Base-by-base conservation (phyloP, 1,284 basidiomycete genomes). In the Marasmius oreades region DNA sequence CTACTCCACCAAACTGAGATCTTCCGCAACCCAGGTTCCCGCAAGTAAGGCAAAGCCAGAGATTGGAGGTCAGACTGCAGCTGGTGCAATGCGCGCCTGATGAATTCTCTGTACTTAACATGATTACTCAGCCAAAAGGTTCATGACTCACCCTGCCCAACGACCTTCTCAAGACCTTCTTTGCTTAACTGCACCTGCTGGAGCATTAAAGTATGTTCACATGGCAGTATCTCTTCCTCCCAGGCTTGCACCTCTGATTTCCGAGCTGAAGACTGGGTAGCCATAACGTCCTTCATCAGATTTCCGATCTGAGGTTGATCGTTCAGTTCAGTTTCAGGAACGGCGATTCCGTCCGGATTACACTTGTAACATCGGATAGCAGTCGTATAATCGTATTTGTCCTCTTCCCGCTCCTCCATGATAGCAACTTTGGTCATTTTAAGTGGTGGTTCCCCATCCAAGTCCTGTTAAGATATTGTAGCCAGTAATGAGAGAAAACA, bases 211-310 rank as follows among this genome's bases (percentile, higher is more conserved):
- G 93, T 92, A 66, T 99, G 96, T 66, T 93, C 86, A 76, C 96
- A 99, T 2, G 92, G 73, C 0, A 79, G 67, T 31, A 98, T 89
- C 67, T 98, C 96, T 71, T 98, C 95, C 67, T 97, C 93, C 96
- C 97, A 99, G 1, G 95, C 92, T 71, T 98, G 91, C 56, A 99
- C 92, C 67, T 98, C 95, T 1, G 88, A 92, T 67, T 95, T 90
- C 53, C 94, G 90, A 0, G 93, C 89, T 0, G 94, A 96, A 0
- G 93, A 93, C 63, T 94, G 77, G 0, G 93, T 87, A 1, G 79
- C 77, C 84, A 97, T 88, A 55, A 97, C 79, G 0, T 82, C 86
- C n/a, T 85, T 77, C 3, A 86, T 76, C 10, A 95, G 75, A 0
- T 75, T 67, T 55, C 82, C 76, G 51, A 85, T 74, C 81, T 87